Evolutionary conservation across 2,329 filamentous ascomycete genomes (phyloP).

Genomic region (Alternaria gansuensis): DNA sequence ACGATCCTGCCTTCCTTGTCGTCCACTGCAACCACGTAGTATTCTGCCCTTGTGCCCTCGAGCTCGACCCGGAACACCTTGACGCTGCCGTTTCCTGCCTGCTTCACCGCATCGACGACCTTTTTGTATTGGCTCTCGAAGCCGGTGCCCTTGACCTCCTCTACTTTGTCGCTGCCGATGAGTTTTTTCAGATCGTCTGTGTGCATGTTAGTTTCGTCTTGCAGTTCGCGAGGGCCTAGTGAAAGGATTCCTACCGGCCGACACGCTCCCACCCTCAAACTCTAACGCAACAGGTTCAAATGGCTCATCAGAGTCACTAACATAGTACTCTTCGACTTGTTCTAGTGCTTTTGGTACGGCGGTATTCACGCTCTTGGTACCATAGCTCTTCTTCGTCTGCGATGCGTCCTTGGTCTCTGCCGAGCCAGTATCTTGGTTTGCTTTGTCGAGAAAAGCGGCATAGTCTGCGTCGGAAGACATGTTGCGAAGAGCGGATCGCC

Average conservation of each 20-base stretch:
- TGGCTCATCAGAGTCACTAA: constrained; percentile 84
- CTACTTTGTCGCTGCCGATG: constrained; percentile 68
- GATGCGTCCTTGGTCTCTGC: constrained; percentile 36
- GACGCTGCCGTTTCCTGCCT: constrained; percentile 72
- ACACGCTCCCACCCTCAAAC: constrained; percentile 66
- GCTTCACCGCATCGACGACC: constrained; percentile 73
- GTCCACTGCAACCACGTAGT: constrained; percentile 77
- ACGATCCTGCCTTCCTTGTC: constrained; percentile 69
- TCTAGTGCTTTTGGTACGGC: constrained; percentile 63
- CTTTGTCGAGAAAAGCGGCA: constrained; percentile 84
- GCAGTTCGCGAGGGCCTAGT: background rate
- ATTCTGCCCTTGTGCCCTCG: constrained; percentile 73
- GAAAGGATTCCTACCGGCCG: constrained; percentile 58
- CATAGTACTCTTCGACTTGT: constrained; percentile 68
- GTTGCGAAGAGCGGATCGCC: constrained; percentile 25
- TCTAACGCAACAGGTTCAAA: constrained; percentile 79
- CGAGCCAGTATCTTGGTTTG: constrained; percentile 70
- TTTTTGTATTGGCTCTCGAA: constrained; percentile 79
- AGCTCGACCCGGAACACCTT: constrained; percentile 76
- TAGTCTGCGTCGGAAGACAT: constrained; percentile 86
- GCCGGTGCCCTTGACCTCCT: constrained; percentile 71
- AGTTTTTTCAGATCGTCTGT: constrained; percentile 75
- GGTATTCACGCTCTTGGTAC: constrained; percentile 56
- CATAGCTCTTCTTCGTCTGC: constrained; percentile 41
- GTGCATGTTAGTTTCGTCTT: constrained; percentile 19